phyloP scores from a whole-genome alignment of 1,284 basidiomycete species.

The Microbotryum violaceum region DNA sequence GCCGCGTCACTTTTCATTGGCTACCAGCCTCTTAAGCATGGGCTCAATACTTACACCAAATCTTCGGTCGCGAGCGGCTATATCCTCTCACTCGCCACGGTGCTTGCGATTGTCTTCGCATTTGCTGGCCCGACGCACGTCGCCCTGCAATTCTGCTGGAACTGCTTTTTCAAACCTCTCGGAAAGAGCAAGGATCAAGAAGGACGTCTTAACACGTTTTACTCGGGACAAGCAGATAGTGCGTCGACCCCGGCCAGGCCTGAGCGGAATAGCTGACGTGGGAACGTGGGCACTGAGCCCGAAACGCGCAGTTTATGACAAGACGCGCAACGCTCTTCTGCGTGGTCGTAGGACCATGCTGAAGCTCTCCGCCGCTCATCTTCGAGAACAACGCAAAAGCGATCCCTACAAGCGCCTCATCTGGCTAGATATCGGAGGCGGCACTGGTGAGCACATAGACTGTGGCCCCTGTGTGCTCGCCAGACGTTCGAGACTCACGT shows the following conservation, averaged over 20 bases:
- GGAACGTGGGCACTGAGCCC: neutral
- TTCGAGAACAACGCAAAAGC: constrained; percentile 47
- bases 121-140: constrained; percentile 7
- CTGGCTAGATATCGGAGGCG: constrained; percentile 77
- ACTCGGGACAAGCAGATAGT: constrained; percentile 56
- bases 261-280: neutral
- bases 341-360: constrained; percentile 66
- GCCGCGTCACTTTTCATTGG: constrained; percentile 1
- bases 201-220: constrained; percentile 49
- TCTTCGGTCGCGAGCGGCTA: constrained; percentile 3
- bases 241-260: neutral
- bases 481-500: neutral
- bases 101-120: neutral
- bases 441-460: constrained; percentile 50
- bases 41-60: constrained; percentile 9
- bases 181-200: constrained; percentile 39
- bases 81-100: constrained; percentile 5
- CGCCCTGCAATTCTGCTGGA: constrained; percentile 23
- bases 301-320: constrained; percentile 52
- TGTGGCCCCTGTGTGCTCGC: neutral
- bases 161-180: constrained; percentile 44
- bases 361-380: constrained; percentile 59
- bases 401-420: constrained; percentile 51
- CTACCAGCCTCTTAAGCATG: constrained; percentile 14
- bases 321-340: constrained; percentile 54